Base-by-base conservation (phyloP, 495 filamentous ascomycete species). In the Neurospora sp. region DNA sequence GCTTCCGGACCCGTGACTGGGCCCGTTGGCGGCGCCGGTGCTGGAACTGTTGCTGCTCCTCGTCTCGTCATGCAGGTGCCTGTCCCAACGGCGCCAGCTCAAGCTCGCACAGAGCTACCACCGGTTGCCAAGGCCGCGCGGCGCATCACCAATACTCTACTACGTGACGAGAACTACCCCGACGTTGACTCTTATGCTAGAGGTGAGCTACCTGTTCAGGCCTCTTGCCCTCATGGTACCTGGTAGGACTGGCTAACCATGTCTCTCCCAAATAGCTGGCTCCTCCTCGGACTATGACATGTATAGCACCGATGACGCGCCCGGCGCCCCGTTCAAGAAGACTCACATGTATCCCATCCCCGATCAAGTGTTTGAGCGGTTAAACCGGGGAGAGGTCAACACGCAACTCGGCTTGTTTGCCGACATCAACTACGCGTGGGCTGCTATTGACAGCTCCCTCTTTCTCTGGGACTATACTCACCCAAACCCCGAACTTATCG, bases 381-480 rank as follows among this genome's bases (percentile, higher is more conserved):
- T 94, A 79, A 96, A 99, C 80, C 83, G 86, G 27, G 92, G 92
- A 68, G 88, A 94, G 74, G 88, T 97, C 3, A 90, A 90, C 35
- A 96, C 95, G 12, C 88, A 87, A 78, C 96, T 98, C 90, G 96
- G 96, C 27, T 82, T 98, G 45, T 97, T 99, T 80, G 92, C 96
- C 27, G 91, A 94, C 79, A 81, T 99, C 75, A 93, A 93, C 73
- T 94, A 98, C 82, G 95, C 94, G 61, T 99, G 95, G 94, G 91
- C 96, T 27, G 87, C 92, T 1, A 97, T 99, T 77, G 96, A 99
- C 82, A 97, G 96, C 81, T 90, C 92, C 71, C 86, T 99, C 37
- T 99, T 98, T 79, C 85, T 99, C 14, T 99, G 96, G 96, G 96
- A 99, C 81, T 99, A 97, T 78, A 95, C 93, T 10, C 87, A 91